Conservation (phyloP, 2,329 filamentous ascomycete genomes). For the Colletotrichum zoysiae region DNA sequence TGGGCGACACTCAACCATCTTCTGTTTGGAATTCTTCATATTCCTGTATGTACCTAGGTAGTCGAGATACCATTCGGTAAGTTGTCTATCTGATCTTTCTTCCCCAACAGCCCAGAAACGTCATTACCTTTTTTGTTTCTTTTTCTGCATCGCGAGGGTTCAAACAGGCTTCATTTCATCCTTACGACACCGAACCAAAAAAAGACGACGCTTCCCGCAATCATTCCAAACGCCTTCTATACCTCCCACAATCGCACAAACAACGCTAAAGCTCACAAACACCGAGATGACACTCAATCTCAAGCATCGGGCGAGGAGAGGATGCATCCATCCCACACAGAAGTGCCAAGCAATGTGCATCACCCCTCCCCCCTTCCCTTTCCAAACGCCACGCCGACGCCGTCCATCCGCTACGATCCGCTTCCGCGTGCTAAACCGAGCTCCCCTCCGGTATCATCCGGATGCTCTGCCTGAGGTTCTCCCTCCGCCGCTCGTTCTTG, state of each 20-base stretch:
- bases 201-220: conserved; percentile 10
- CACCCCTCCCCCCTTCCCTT: conserved; percentile 11
- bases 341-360: conserved; percentile 3
- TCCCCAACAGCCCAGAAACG: neutral
- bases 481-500: conserved; percentile 51
- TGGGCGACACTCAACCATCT: neutral
- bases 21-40: neutral
- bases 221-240: neutral
- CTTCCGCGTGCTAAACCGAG: conserved; percentile 15
- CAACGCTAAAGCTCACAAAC: conserved; percentile 28
- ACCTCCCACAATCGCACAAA: neutral
- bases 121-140: neutral
- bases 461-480: conserved; percentile 54
- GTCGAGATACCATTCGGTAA: neutral
- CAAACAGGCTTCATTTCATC: neutral
- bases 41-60: neutral
- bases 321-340: conserved; percentile 8
- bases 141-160: neutral
- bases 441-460: conserved; percentile 48
- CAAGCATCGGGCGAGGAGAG: neutral
- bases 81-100: neutral
- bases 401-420: conserved; percentile 12
- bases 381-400: conserved; percentile 13
- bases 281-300: conserved; percentile 10
- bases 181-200: neutral